Conservation (phyloP, 2,329 filamentous ascomycete genomes). For the Aplosporella prunicola region DNA sequence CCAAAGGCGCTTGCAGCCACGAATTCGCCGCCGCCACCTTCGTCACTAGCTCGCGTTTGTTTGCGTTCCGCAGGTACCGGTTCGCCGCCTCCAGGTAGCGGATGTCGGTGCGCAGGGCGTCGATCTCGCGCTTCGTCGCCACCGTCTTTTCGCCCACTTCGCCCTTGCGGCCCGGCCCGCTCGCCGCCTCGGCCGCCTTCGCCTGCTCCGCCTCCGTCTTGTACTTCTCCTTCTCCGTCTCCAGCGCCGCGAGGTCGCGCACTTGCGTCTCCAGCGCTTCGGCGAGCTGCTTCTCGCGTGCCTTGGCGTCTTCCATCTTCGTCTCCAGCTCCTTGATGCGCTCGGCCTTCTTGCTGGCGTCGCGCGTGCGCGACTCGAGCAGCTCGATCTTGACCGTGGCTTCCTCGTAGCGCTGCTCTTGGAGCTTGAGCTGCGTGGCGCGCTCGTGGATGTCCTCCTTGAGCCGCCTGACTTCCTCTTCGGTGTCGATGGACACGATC, state of each 20-base stretch:
- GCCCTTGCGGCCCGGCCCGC: conserved; percentile 5
- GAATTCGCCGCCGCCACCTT: neutral
- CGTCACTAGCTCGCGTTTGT: conserved; percentile 6
- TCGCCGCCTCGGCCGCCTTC: conserved; percentile 7
- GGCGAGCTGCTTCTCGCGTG: conserved; percentile 7
- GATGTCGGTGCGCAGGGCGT: conserved; percentile 9
- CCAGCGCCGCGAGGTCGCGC: conserved; percentile 7
- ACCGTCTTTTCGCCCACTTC: conserved; percentile 10
- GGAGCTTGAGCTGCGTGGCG: conserved; percentile 41
- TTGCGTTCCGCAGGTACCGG: conserved; percentile 6
- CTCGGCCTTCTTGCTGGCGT: conserved; percentile 63
- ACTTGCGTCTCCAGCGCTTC: conserved; percentile 7
- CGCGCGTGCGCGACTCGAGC: conserved; percentile 76
- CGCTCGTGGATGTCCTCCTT: conserved; percentile 73
- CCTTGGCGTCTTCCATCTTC: conserved; percentile 7
- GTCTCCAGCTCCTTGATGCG: conserved; percentile 11
- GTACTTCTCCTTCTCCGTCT: conserved; percentile 12
- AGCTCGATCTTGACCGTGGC: conserved; percentile 88
- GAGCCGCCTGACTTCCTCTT: conserved; percentile 72
- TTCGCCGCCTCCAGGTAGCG: conserved; percentile 8
- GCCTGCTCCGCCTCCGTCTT: conserved; percentile 8
- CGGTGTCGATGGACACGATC: conserved; percentile 68
- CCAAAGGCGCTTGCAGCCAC: conserved; percentile 5
- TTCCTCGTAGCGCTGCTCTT: conserved; percentile 75
- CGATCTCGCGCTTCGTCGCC: conserved; percentile 11